Evolutionary conservation across 2,329 filamentous ascomycete species (phyloP), one percentile per base, ranked within the genome.

Genomic region (Talaromyces islandicus): DNA sequence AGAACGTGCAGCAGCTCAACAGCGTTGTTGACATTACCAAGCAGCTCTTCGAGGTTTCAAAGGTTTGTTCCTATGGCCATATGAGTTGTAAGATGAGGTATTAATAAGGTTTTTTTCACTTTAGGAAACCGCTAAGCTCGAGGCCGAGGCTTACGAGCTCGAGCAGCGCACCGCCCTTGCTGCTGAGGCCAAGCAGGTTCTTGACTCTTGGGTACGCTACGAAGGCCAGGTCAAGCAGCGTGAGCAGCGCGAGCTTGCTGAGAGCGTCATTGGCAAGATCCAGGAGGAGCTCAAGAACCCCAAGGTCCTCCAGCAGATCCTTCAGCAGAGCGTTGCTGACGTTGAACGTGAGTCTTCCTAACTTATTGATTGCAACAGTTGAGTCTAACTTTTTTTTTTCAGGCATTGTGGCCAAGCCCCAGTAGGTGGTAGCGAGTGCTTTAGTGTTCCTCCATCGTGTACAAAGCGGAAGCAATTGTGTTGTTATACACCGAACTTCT

Each of bases 151-250:
- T 67, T 99, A 89, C 81, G 92, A 97, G 85, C 87, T 97, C 69
- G 92, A 97, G 86, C 94, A 99, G 83, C 88, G 88, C 83, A 97
- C 93, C 64, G 90, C 92, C 70, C 84, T 99, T 67, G 92, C 92
- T 62, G 83, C 86, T 66, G 94, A 99, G 85, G 93, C 93, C 74
- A 99, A 97, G 88, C 73, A 85, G 64, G 94, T 97, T 62, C 88
- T 99, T 67, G 94, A 99, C 78, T 97, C 92, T 61, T 99, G 94
- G 95, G 92, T 97, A 66, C 90, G 94, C 77, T 99, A 99, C 80
- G 94, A 99, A 84, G 83, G 90, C 71, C 94, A 97, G 84, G 92
- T 99, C 75, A 99, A 97, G 90, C 89, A 93, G 83, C 89, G 94
- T 78, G 92, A 99, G 84, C 94, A 99, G 86, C 88, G 85, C 80